These are phyloP conservation scores for Xylaria curta DNA, from an alignment of 495 filamentous ascomycete genomes.

Conservation along the genomic window DNA sequence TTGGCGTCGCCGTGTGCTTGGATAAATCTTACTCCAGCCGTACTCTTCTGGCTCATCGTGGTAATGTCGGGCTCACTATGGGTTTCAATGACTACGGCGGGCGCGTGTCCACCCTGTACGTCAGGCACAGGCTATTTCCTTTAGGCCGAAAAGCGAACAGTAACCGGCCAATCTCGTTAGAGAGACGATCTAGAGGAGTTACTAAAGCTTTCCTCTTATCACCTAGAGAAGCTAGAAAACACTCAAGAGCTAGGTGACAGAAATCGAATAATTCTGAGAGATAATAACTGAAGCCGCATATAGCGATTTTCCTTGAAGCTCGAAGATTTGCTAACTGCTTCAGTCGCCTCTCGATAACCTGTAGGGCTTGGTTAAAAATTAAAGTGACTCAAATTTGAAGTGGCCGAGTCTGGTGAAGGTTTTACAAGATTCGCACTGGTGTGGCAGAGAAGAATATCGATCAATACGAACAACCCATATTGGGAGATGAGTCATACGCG, in stretches of 20 bases:
- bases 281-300: neutral
- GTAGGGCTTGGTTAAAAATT: neutral
- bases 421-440: neutral
- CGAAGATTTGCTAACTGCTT: neutral
- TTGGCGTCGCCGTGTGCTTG: neutral
- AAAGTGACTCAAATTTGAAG: neutral
- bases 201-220: neutral
- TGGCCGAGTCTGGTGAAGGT: neutral
- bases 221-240: neutral
- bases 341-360: too few relatives aligned
- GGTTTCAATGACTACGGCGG: neutral
- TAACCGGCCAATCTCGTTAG: neutral
- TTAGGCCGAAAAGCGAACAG: neutral
- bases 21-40: neutral
- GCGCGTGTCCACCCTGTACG: neutral
- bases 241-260: neutral
- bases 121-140: neutral
- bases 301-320: neutral
- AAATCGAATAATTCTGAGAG: neutral
- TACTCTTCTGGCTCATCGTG: neutral
- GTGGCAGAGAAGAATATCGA: neutral
- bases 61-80: neutral
- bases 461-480: neutral
- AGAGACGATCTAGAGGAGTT: neutral
- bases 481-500: neutral